These are phyloP conservation scores for Ramichloridium luteum DNA, from an alignment of 2,329 filamentous ascomycete genomes.

Conservation along the genomic window DNA sequence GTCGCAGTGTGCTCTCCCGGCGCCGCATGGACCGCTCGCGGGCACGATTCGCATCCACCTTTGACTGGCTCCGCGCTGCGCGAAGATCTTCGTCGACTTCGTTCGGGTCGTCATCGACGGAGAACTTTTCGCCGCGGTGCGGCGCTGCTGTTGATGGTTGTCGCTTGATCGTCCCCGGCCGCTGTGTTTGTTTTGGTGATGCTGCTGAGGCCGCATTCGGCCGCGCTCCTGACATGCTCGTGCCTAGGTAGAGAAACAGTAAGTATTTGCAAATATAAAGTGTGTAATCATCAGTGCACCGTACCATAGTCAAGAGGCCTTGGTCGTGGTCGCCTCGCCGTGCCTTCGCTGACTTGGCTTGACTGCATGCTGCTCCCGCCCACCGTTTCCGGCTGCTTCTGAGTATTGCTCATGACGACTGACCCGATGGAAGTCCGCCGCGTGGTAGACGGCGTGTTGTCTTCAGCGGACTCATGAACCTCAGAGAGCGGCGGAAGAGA, in stretches of 20 bases:
- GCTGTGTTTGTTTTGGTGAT: constrained; percentile 33
- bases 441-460: constrained; percentile 12
- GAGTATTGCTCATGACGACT: constrained; percentile 11
- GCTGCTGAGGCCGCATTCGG: constrained; percentile 6
- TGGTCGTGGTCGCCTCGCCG: constrained; percentile 14
- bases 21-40: constrained; percentile 31
- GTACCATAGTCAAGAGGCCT: constrained; percentile 23
- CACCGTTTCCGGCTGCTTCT: constrained; percentile 7
- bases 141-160: constrained; percentile 63
- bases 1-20: constrained; percentile 40
- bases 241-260: too few species aligned
- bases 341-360: constrained; percentile 16
- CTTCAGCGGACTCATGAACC: too few species aligned
- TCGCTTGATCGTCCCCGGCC: constrained; percentile 61
- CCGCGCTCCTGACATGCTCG: too few species aligned
- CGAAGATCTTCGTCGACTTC: constrained; percentile 64
- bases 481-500: too few species aligned
- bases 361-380: constrained; percentile 13
- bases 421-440: constrained; percentile 15
- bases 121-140: constrained; percentile 75
- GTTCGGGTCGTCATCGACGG: constrained; percentile 72
- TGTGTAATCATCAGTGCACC: too few species aligned
- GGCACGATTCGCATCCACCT: constrained; percentile 10
- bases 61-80: constrained; percentile 23
- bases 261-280: too few species aligned